Base-by-base conservation (phyloP, 345 rosid species). In the Raphanus sativus region DNA sequence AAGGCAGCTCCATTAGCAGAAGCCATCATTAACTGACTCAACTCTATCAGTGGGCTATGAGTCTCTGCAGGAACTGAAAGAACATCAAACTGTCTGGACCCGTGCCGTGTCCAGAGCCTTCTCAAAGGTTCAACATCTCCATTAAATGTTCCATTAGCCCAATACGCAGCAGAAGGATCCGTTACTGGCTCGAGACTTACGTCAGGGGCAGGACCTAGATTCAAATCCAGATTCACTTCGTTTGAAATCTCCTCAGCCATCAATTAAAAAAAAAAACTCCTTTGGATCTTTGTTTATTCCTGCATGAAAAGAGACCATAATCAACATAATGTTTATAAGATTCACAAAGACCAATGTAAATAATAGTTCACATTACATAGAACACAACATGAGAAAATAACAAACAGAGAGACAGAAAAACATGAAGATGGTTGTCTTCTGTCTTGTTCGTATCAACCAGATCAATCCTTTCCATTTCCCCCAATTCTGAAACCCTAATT, bases 201-300 rank as follows among this genome's bases (percentile, higher is more conserved):
- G 83, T 86, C 98, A 67, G 93, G 92, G 68, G 52, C 88, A 66
- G 89, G 97, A 36, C 93, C 93, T 62, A 94, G 86, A 75, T 91
- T 94, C 90, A 94, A 89, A 81, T 94, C 98, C 48, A 94, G 90
- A 77, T 94, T 91, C 97, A 94, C 87, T 24, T 88, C 78, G 77
- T 80, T 89, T 16, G 88, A 82, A 33, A 86, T 78, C 68, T 85
- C 94, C 55, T 90, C 96, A 13, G 74, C 91, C 97, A 91, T 91
- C 73, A 69, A 34, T 5, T 34, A 15, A 40, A 45, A 5, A 10
- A 4, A 76, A 6, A 34, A 2, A 11, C 25, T 34, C 48, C 63
- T 62, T 24, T 36, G 3, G 36, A 50, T 36, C 66, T 55, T 13
- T 71, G 66, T 60, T 55, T 55, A 48, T 13, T 29, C 71, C 81